Percentiles rank a stretch among this genome's conserved stretches.
These are phyloP conservation scores for Agaricales sp. DNA, from an alignment of 1,284 basidiomycete genomes.

Conservation along the genomic window DNA sequence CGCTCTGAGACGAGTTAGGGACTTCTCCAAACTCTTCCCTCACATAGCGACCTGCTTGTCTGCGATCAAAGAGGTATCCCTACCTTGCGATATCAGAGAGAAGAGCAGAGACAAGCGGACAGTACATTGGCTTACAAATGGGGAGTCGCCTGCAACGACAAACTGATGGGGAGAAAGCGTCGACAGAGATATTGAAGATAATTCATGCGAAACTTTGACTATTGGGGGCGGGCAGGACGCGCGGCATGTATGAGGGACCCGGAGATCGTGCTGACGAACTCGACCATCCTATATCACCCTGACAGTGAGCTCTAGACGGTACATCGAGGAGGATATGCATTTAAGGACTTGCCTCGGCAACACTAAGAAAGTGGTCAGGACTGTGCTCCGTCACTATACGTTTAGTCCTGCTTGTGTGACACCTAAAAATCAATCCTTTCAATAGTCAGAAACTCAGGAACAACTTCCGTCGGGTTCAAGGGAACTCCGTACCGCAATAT, in stretches of 20 bases:
- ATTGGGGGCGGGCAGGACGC: slow-evolving; percentile 59
- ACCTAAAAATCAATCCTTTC: slow-evolving; percentile 47
- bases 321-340: slow-evolving; percentile 2
- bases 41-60: slow-evolving; percentile 60
- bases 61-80: slow-evolving; percentile 85
- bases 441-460: slow-evolving; percentile 29
- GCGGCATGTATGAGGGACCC: slow-evolving; percentile 54
- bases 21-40: slow-evolving; percentile 67
- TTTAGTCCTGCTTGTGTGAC: slow-evolving; percentile 67
- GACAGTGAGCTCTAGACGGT: background rate
- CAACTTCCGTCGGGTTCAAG: slow-evolving; percentile 21
- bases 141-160: slow-evolving; percentile 64
- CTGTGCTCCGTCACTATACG: slow-evolving; percentile 77
- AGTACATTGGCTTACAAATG: slow-evolving; percentile 38
- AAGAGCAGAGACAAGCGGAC: background rate
- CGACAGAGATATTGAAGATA: slow-evolving; percentile 59
- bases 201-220: slow-evolving; percentile 44
- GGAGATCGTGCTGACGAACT: slow-evolving; percentile 83
- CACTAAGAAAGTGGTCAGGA: slow-evolving; percentile 77
- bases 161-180: slow-evolving; percentile 65
- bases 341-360: slow-evolving; percentile 54
- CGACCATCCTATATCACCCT: slow-evolving; percentile 41
- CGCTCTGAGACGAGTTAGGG: slow-evolving; percentile 26
- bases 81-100: slow-evolving; percentile 18
- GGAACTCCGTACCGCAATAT: slow-evolving; percentile 17